Evolutionary conservation across 805 yeast genomes (phyloP), one percentile per base, ranked within the genome.

Genomic region (Kodamaea neixiangensis): DNA sequence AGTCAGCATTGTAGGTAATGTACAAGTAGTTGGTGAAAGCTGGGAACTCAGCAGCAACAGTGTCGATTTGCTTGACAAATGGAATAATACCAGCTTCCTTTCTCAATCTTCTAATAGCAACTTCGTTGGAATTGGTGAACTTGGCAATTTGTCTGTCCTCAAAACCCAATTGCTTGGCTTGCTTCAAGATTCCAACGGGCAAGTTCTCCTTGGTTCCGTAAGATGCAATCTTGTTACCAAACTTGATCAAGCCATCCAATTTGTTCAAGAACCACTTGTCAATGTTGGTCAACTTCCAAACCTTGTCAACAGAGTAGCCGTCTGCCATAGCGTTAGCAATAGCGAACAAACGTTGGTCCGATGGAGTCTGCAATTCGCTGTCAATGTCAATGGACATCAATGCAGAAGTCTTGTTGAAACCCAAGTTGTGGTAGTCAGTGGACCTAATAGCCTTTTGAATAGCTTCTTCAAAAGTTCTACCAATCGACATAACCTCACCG

Each of bases 1-100:
- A 73, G 59, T 88, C 91, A 44, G 97, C 98, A 65, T 89, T 92
- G 77, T 94, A 93, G 35, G 98, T 94, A 72, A 89, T 82, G 78
- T 94, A 93, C 71, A 93, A 78, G 74, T 93, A 93, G 77, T 93
- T 93, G 62, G 99, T 93, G 75, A 70, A 80, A 45, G 97, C 97
- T 47, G 99, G 99, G 83, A 93, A 94, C 74, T 93, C 99, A 47
- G 99, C 98, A 47, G 99, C 99, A 59, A 93, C 96, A 22, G 99
- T 93, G 77, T 93, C 99, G 64, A 93, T 94, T 72, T 92, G 97
- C 72, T 93, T 93, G 55, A 91, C 97, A 67, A 87, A 89, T 59
- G 99, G 99, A 53, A 85, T 75, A 57, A 93, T 82, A 50, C 96
- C 96, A 51, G 82, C 83, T 62, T 89, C 96, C 63, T 86, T 84